Base-by-base conservation (phyloP, 176 grass and related monocot species). In the Musa acuminata region DNA sequence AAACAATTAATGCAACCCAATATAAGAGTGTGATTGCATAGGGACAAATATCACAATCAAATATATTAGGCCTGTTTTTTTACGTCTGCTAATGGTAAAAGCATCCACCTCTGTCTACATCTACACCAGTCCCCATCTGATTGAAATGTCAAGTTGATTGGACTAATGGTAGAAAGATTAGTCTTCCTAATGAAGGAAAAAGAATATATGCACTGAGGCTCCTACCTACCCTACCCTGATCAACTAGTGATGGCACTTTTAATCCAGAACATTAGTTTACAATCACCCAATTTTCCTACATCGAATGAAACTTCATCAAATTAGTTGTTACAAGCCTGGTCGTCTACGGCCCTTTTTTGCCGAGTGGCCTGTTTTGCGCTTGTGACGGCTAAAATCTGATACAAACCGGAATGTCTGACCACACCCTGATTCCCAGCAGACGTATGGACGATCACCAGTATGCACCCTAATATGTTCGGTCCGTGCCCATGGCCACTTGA, bases 401-500 rank as follows among this genome's bases (percentile, higher is more conserved):
- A 99, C 95, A 52, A 99, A 99, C 21, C 95, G 88, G 73, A 99
- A 99, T 9, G 95, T 99, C 88, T 94, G 95, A 29, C 86, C 77
- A 55, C 95, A 99, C 57, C 88, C 95, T 75, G 88, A 75, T 75
- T 89, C 86, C 29, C 85, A 85, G 82, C 95, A 99, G 11, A 83
- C 81, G 16, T 99, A 99, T 8, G 95, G 95, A 10, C 95, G 78
- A 59, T 84, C 95, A 22, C 95, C 95, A 0, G 95, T 94, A 66
- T 99, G 95, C 19, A 99, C 95, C 62, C 95, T 86, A 77, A 99
- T 91, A 81, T 99, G 95, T 43, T 99, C 95, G 22, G 95, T 99
- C 62, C 88, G 82, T 3, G 95, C 95, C 95, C 95, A 99, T 82
- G 95, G 86, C 95, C 95, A 99, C 76, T 99, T 99, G 76, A 99